Evolutionary conservation across 345 rosid genomes (phyloP).

Genomic region (Pistacia vera): DNA sequence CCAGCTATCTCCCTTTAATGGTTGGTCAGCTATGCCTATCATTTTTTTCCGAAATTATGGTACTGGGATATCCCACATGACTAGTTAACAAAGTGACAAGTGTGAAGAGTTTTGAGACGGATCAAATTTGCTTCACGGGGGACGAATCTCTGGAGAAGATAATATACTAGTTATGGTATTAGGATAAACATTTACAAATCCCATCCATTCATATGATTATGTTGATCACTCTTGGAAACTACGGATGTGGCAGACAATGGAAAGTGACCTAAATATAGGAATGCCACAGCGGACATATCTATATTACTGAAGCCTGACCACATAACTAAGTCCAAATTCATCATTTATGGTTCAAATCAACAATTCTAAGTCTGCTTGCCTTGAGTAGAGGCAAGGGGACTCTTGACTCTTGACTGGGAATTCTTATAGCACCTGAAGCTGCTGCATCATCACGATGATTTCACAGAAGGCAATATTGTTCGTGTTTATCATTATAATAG

Average conservation of each 20-base stretch:
- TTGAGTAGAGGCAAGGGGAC: background rate
- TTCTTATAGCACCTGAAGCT: too few species aligned
- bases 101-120: background rate
- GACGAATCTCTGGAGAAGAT: background rate
- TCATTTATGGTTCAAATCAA: too few species aligned
- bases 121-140: background rate
- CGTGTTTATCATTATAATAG: background rate
- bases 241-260: background rate
- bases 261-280: background rate
- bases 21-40: background rate
- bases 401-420: slow-evolving; percentile 14
- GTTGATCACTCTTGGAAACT: too few species aligned
- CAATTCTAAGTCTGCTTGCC: background rate
- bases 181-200: background rate
- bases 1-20: background rate
- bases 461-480: too few species aligned
- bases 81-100: too few species aligned
- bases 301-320: too few species aligned
- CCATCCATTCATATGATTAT: too few species aligned
- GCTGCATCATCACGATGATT: too few species aligned
- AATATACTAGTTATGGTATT: background rate
- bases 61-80: background rate
- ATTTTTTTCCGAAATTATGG: too few species aligned
- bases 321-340: background rate
- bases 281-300: too few species aligned